Base-by-base conservation (phyloP, 306 rosid genomes). In the Hippophae gyantsensis region DNA sequence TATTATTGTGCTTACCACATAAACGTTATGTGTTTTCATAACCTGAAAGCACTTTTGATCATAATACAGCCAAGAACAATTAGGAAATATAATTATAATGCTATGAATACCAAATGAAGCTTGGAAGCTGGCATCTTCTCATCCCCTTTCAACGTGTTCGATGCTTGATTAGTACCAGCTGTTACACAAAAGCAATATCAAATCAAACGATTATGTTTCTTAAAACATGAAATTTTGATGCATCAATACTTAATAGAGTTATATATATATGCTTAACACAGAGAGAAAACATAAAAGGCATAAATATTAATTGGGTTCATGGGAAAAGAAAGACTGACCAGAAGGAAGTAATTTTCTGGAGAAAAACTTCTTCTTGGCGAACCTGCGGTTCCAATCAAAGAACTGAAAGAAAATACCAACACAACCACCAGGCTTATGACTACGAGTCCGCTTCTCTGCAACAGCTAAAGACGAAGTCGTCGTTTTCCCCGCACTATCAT, bases 331-430 rank as follows among this genome's bases (percentile, higher is more conserved):
- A 32, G 38, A 55, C 77, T 63, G 43, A 90, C 97, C 89, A 67
- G 90, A 80, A 72, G 94, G 86, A 47, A 84, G 84, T 69, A 90
- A 75, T 27, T 81, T 90, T 82, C 63, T 81, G 52, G 97, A 80
- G 85, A 84, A 90, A 45, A 90, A 73, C 80, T 84, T 90, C 69
- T 84, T 90, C 89, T 84, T 84, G 55, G 88, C 77, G 38, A 90
- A 80, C 67, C 74, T 79, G 50, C 83, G 76, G 77, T 90, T 90
- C 97, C 94, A 90, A 69, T 90, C 94, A 58, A 90, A 76, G 61
- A 90, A 94, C 80, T 90, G 95, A 64, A 84, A 82, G 95, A 90
- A 84, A 70, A 90, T 81, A 23, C 97, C 94, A 53, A 58, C 79
- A 64, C 95, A 90, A 58, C 95, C 97, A 69, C 94, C 95, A 13